Evolutionary conservation across 306 rosid species (phyloP).

Genomic region (Astragalus glycyphyllos): DNA sequence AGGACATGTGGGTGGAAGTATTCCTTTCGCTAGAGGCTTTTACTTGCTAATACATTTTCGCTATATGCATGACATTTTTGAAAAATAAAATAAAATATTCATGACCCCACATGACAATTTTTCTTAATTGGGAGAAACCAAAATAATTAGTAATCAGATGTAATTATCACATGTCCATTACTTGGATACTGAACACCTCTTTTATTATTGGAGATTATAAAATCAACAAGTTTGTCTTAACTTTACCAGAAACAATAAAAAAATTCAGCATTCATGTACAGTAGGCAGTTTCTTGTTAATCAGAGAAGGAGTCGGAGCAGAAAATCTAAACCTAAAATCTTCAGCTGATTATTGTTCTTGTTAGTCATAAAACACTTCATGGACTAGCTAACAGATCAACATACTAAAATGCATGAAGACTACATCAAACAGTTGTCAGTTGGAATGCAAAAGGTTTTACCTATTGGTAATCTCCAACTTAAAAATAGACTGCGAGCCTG

Average conservation of each 20-base stretch:
- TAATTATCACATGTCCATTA: not conserved
- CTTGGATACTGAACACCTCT: conserved; percentile 7
- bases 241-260: conserved; percentile 17
- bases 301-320: conserved; percentile 11
- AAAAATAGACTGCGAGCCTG: conserved; percentile 92
- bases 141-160: not conserved
- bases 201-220: conserved; percentile 15
- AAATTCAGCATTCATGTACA: not conserved
- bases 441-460: conserved; percentile 45
- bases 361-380: conserved; percentile 24
- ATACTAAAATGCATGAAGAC: conserved; percentile 30
- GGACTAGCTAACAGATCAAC: conserved; percentile 31
- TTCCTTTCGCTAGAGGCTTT: too few species aligned
- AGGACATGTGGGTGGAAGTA: too few species aligned
- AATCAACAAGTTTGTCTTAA: conserved; percentile 7
- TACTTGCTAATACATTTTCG: too few species aligned
- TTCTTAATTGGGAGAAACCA: conserved; percentile 6
- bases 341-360: conserved; percentile 35
- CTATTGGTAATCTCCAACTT: conserved; percentile 99
- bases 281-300: conserved; percentile 22
- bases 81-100: too few species aligned
- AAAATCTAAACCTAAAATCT: conserved; percentile 30
- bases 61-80: too few species aligned
- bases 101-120: not conserved
- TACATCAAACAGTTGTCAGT: conserved; percentile 30